Conservation (phyloP, 768 basidiomycete genomes). For the Leccinum fibrillosum region DNA sequence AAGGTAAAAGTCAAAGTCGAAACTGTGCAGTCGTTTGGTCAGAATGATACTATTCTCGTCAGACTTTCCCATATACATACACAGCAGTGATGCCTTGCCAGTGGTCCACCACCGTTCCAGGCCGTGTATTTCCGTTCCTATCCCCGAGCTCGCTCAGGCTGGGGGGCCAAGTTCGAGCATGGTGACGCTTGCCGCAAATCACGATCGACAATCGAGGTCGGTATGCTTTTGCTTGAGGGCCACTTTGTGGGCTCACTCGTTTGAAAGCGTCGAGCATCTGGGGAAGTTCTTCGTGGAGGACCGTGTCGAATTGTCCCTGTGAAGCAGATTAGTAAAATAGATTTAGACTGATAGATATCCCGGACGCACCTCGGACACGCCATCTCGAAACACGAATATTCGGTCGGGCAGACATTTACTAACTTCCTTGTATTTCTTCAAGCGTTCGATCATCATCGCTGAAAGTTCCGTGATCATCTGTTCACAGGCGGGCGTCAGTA, state of each 20-base stretch:
- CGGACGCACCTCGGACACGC: constrained; percentile 67
- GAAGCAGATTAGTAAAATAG: not conserved
- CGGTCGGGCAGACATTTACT: constrained; percentile 61
- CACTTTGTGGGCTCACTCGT: constrained; percentile 39
- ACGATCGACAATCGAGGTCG: constrained; percentile 65
- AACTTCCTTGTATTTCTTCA: constrained; percentile 53
- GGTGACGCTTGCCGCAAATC: constrained; percentile 75
- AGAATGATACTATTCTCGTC: no score
- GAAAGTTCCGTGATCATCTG: constrained; percentile 73
- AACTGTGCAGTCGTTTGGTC: no score
- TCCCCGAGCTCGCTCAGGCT: constrained; percentile 41
- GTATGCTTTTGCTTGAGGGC: constrained; percentile 44
- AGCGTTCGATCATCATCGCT: constrained; percentile 69
- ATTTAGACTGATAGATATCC: not conserved
- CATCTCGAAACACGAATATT: constrained; percentile 74
- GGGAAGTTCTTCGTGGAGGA: constrained; percentile 58
- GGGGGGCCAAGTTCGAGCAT: constrained; percentile 57
- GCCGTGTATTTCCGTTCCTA: constrained; percentile 70
- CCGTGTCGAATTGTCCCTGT: constrained; percentile 71
- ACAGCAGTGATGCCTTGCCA: constrained; percentile 71
- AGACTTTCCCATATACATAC: constrained; percentile 32
- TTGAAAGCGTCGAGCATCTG: constrained; percentile 60
- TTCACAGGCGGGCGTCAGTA: not conserved
- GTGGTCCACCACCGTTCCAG: constrained; percentile 81
- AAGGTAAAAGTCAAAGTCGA: no score